Evolutionary conservation across 2,329 filamentous ascomycete genomes (phyloP).

Genomic region (Fusarium keratoplasticum): DNA sequence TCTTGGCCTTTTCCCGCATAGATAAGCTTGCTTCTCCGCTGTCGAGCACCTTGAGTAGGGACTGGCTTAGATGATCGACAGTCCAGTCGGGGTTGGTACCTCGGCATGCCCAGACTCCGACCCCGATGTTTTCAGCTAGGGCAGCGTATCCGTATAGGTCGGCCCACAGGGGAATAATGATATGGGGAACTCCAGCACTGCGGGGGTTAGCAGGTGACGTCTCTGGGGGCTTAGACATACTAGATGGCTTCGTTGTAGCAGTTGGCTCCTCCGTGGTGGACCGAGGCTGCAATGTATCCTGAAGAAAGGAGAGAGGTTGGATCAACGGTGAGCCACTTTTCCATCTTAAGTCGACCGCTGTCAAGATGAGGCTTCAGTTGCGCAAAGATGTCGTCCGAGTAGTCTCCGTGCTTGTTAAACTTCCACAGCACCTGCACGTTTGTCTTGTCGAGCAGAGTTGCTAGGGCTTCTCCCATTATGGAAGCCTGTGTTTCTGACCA

Average conservation of each 20-base stretch:
- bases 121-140: conserved; percentile 54
- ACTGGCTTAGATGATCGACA: conserved; percentile 40
- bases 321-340: conserved; percentile 48
- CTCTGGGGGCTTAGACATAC: conserved; percentile 39
- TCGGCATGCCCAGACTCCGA: conserved; percentile 55
- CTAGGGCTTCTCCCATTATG: conserved; percentile 39
- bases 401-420: conserved; percentile 28
- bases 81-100: conserved; percentile 47
- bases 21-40: conserved; percentile 7
- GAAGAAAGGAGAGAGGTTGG: conserved; percentile 50
- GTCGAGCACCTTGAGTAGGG: conserved; percentile 40
- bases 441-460: conserved; percentile 32
- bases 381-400: conserved; percentile 20
- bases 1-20: conserved; percentile 35
- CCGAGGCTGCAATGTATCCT: conserved; percentile 48
- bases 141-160: conserved; percentile 58
- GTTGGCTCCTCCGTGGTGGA: conserved; percentile 56
- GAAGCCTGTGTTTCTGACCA: conserved; percentile 20
- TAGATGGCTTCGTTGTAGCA: conserved; percentile 58
- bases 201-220: not conserved
- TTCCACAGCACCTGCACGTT: conserved; percentile 51
- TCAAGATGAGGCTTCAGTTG: conserved; percentile 33
- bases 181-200: conserved; percentile 58
- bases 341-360: conserved; percentile 38
- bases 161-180: conserved; percentile 59